These are phyloP conservation scores for Tricholoma flavovirens DNA, from an alignment of 768 basidiomycete species.

Conservation along the genomic window DNA sequence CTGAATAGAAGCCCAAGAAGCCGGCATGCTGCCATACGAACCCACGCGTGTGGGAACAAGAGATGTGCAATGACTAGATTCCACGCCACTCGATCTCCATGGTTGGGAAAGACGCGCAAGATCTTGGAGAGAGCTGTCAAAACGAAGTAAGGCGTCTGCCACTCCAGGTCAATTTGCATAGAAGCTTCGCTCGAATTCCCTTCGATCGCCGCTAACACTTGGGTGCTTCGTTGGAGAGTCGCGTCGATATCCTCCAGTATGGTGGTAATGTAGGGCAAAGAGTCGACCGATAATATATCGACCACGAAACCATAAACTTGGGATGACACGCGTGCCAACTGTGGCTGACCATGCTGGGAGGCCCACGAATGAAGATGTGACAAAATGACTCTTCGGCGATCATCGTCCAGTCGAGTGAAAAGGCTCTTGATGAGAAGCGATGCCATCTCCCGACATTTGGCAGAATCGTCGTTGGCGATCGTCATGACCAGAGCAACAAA, in stretches of 20 bases:
- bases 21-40: slow-evolving; percentile 74
- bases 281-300: slow-evolving; percentile 53
- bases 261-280: slow-evolving; percentile 35
- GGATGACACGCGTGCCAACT: slow-evolving; percentile 65
- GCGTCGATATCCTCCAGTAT: slow-evolving; percentile 55
- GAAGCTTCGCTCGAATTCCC: slow-evolving; percentile 34
- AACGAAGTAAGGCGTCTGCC: slow-evolving; percentile 81
- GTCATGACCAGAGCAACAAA: slow-evolving; percentile 92
- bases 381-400: slow-evolving; percentile 49
- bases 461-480: slow-evolving; percentile 88
- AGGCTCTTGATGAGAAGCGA: slow-evolving; percentile 77
- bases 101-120: slow-evolving; percentile 47
- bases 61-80: slow-evolving; percentile 55
- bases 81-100: slow-evolving; percentile 57
- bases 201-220: slow-evolving; percentile 34
- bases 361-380: slow-evolving; percentile 81
- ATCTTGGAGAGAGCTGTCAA: slow-evolving; percentile 63
- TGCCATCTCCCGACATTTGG: slow-evolving; percentile 86
- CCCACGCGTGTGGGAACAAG: slow-evolving; percentile 92
- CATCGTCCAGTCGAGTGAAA: slow-evolving; percentile 60
- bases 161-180: slow-evolving; percentile 57
- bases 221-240: slow-evolving; percentile 39
- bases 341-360: slow-evolving; percentile 48
- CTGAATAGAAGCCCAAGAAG: slow-evolving; percentile 69
- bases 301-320: slow-evolving; percentile 82